Evolutionary conservation across 371 early-diverging fungal species (phyloP).

Genomic region (Mucor plumbeus): DNA sequence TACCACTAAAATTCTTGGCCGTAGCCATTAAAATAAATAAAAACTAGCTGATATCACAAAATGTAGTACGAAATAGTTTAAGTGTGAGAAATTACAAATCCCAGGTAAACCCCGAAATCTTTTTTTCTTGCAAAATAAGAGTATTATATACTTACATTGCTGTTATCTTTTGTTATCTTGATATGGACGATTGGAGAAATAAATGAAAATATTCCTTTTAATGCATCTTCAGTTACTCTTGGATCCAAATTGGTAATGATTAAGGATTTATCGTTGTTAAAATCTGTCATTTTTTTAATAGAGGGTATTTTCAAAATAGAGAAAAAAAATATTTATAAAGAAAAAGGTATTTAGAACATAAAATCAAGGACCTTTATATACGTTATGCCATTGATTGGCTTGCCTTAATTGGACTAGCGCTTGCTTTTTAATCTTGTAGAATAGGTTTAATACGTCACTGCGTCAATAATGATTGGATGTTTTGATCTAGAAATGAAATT

Average conservation of each 20-base stretch:
- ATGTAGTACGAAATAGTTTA: conserved; percentile 4
- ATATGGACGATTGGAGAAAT: conserved; percentile 19
- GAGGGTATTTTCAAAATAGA: conserved; percentile 1
- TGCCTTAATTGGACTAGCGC: conserved; percentile 9
- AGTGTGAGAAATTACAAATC: conserved; percentile 12
- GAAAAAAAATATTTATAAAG: neutral
- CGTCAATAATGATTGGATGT: neutral
- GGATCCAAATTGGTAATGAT: conserved; percentile 21
- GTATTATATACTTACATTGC: conserved; percentile 16
- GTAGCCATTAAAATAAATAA: neutral
- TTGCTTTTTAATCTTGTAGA: neutral
- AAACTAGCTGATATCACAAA: neutral
- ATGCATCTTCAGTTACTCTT: conserved; percentile 21
- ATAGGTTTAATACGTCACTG: conserved; percentile 10
- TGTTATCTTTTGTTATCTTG: conserved; percentile 13
- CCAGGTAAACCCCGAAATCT: conserved; percentile 11
- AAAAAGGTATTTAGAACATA: neutral
- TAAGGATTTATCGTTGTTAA: conserved; percentile 14
- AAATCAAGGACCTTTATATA: conserved; percentile 6
- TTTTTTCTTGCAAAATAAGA: neutral
- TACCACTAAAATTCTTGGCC: conserved; percentile 10
- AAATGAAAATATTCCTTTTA: conserved; percentile 17
- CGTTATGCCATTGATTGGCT: neutral
- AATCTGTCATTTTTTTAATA: conserved; percentile 16
- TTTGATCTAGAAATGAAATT: neutral